Percentiles rank a stretch among this genome's conserved stretches.
These are phyloP conservation scores for Cordyceps cateniannulata DNA, from an alignment of 2,329 filamentous ascomycete genomes.

Conservation along the genomic window DNA sequence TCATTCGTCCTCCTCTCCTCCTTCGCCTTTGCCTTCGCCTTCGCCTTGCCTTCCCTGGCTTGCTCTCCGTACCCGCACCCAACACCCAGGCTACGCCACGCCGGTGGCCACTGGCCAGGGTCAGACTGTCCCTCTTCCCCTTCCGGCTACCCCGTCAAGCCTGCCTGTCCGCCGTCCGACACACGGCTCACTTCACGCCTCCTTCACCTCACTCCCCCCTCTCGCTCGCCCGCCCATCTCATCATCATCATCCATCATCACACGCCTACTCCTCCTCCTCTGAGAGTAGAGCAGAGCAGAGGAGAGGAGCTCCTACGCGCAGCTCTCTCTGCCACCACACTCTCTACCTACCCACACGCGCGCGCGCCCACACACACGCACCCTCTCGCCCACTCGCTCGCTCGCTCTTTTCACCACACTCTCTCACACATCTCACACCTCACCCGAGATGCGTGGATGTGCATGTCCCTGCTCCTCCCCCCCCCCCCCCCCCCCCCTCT, in stretches of 20 bases:
- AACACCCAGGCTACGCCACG: not conserved
- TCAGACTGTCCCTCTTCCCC: constrained; percentile 5
- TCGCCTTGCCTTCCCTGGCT: not conserved
- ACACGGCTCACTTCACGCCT: not conserved
- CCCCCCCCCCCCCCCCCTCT: too few species aligned
- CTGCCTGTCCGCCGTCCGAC: not conserved
- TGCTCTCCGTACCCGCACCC: constrained; percentile 3
- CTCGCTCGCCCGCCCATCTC: too few species aligned
- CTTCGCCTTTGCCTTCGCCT: not conserved
- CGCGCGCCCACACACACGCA: not conserved
- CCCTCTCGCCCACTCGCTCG: not conserved
- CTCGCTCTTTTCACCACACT: not conserved
- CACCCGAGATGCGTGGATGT: constrained; percentile 11
- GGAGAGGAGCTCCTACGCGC: not conserved
- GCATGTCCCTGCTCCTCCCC: too few species aligned
- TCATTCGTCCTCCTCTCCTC: not conserved
- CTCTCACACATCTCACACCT: constrained; percentile 3
- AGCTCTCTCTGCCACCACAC: not conserved
- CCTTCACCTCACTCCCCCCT: not conserved
- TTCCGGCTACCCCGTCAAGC: constrained; percentile 9
- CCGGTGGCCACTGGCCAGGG: not conserved
- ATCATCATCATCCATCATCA: too few species aligned
- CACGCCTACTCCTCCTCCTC: not conserved
- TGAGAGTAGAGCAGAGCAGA: too few species aligned
- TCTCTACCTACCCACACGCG: not conserved